phyloP scores from a whole-genome alignment of 116 monocot genomes.

The Papilionanthe hybrid region DNA sequence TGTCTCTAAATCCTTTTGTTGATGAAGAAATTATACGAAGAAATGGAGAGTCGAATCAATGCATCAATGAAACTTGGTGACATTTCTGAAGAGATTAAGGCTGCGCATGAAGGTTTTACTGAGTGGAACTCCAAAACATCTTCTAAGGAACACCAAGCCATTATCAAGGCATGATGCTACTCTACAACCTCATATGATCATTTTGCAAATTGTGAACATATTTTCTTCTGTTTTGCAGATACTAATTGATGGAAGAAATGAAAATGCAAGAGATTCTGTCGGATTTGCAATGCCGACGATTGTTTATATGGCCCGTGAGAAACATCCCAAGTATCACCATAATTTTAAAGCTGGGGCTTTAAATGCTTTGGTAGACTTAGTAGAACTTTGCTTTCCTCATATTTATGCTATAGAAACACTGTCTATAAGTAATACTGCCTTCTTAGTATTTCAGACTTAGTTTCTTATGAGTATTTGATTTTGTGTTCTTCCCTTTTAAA shows the following conservation, averaged over 20 bases:
- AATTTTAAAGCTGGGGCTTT: constrained; percentile 93
- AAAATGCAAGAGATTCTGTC: constrained; percentile 21
- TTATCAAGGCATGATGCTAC: constrained; percentile 41
- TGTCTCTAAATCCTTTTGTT: neutral
- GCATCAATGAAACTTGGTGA: constrained; percentile 19
- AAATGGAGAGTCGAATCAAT: constrained; percentile 44
- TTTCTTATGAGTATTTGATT: neutral
- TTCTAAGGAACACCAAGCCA: constrained; percentile 48
- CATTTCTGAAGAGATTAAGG: constrained; percentile 25
- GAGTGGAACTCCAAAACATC: constrained; percentile 31
- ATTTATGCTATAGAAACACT: no score
- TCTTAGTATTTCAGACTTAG: neutral
- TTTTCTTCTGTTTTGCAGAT: constrained; percentile 28
- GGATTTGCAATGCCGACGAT: constrained; percentile 48
- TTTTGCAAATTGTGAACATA: neutral
- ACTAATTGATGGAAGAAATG: constrained; percentile 57
- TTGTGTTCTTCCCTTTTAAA: neutral
- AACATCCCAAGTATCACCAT: constrained; percentile 53
- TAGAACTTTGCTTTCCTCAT: no score
- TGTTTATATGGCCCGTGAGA: constrained; percentile 81
- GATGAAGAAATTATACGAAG: constrained; percentile 37
- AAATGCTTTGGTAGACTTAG: constrained; percentile 58
- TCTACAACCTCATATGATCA: neutral
- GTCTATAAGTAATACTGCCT: no score
- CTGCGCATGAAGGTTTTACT: constrained; percentile 33